These are phyloP conservation scores for Macrolepiota albuminosa DNA, from an alignment of 768 basidiomycete genomes.

Conservation along the genomic window DNA sequence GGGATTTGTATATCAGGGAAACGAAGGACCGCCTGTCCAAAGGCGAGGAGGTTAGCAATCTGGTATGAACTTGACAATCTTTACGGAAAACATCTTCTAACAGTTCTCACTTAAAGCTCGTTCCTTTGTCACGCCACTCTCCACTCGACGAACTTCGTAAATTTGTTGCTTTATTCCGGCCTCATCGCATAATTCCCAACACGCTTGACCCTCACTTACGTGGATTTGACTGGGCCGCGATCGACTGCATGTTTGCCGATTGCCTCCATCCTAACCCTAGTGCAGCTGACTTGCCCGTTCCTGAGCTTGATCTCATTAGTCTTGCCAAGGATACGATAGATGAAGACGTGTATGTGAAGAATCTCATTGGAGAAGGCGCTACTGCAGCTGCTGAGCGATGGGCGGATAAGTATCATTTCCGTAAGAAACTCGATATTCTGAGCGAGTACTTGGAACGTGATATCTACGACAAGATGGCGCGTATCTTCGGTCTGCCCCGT, in stretches of 20 bases:
- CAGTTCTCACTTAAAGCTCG: slow-evolving; percentile 49
- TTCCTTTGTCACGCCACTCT: slow-evolving; percentile 85
- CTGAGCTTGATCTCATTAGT: slow-evolving; percentile 7
- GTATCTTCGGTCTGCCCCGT: slow-evolving; percentile 19
- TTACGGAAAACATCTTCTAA: neutral
- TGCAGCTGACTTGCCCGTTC: slow-evolving; percentile 1
- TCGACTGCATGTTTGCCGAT: slow-evolving; percentile 62
- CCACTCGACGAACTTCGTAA: slow-evolving; percentile 78
- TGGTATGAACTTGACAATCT: slow-evolving; percentile 42
- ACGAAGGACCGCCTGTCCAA: slow-evolving; percentile 33
- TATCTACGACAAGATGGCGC: slow-evolving; percentile 31
- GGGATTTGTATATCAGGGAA: slow-evolving; percentile 39
- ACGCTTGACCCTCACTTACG: slow-evolving; percentile 50
- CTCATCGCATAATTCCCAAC: slow-evolving; percentile 74
- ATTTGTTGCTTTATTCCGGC: slow-evolving; percentile 81
- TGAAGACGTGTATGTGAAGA: slow-evolving; percentile 54
- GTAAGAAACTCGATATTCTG: slow-evolving; percentile 40
- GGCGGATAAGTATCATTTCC: slow-evolving; percentile 45
- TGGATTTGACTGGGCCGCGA: slow-evolving; percentile 69
- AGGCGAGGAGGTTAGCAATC: slow-evolving; percentile 45
- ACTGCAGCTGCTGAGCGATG: slow-evolving; percentile 45
- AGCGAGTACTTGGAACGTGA: slow-evolving; percentile 35
- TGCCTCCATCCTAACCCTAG: slow-evolving; percentile 38
- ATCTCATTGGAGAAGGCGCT: slow-evolving; percentile 57
- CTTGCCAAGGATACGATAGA: slow-evolving; percentile 17